Conservation (phyloP, 2,329 filamentous ascomycete species). For the Alternaria sp. region DNA sequence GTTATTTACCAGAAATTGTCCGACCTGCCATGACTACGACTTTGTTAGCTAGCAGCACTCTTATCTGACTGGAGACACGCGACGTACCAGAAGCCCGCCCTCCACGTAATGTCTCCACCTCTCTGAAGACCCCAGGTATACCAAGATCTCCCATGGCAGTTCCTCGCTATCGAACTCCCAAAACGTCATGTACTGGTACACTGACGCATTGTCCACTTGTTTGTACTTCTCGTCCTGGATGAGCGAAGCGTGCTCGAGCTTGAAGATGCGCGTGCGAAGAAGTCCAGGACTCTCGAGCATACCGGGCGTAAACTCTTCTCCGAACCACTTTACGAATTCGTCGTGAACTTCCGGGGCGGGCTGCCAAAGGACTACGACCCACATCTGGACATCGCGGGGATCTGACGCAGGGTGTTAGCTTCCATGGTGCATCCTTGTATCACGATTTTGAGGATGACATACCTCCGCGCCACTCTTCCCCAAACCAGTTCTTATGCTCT, state of each 20-base stretch:
- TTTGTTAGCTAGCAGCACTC: neutral
- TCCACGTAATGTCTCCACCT: conserved; percentile 22
- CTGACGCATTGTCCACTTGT: neutral
- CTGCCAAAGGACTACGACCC: conserved; percentile 20
- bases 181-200: conserved; percentile 22
- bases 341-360: conserved; percentile 10
- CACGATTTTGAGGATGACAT: neutral
- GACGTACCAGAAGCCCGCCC: conserved; percentile 10
- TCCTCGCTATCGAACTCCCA: conserved; percentile 24
- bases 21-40: conserved; percentile 17
- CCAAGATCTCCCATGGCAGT: conserved; percentile 21
- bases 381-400: conserved; percentile 15
- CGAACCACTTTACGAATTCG: conserved; percentile 19
- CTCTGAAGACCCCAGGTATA: conserved; percentile 21
- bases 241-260: conserved; percentile 14
- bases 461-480: conserved; percentile 19
- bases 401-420: conserved; percentile 12
- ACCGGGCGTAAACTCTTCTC: conserved; percentile 14
- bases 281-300: conserved; percentile 22
- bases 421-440: neutral
- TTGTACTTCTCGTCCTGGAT: conserved; percentile 6
- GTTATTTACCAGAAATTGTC: conserved; percentile 17
- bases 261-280: conserved; percentile 18
- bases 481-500: conserved; percentile 11
- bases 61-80: too few relatives aligned